These are phyloP conservation scores for Colletotrichum sp. DNA, from an alignment of 2,329 filamentous ascomycete genomes.

Conservation along the genomic window DNA sequence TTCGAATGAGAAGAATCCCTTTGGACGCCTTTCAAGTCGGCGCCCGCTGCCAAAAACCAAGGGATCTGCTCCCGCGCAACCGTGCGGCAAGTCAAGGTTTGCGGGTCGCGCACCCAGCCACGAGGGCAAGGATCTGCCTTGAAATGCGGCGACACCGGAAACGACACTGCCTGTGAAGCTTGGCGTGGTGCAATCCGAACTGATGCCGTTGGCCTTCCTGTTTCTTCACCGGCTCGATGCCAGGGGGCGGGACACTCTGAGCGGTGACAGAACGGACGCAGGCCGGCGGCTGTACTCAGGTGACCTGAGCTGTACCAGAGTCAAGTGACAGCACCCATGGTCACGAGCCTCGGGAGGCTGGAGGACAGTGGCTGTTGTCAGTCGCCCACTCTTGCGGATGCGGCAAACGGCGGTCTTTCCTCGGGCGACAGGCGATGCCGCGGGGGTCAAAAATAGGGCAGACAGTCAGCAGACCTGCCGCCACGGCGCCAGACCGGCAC, in stretches of 20 bases:
- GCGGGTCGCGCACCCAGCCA: constrained; percentile 1
- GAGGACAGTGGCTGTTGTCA: constrained; percentile 7
- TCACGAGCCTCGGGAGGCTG: neutral
- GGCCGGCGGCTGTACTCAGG: neutral
- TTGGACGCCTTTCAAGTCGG: neutral
- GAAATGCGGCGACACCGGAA: constrained; percentile 4
- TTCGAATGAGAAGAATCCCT: neutral
- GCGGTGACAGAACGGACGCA: neutral
- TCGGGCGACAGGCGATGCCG: neutral
- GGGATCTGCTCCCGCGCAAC: constrained; percentile 1
- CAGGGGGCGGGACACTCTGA: neutral
- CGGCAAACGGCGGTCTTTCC: constrained; percentile 10
- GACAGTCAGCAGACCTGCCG: constrained; percentile 12
- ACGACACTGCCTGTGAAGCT: neutral
- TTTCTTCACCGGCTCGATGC: neutral
- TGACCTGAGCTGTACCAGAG: neutral
- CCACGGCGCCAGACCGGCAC: neutral
- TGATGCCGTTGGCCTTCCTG: neutral
- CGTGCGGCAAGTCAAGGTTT: constrained; percentile 7
- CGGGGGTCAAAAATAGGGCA: constrained; percentile 6
- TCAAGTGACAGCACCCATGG: constrained; percentile 8
- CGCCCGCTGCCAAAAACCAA: neutral
- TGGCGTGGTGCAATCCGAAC: neutral
- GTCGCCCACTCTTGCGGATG: neutral
- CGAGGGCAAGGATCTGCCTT: constrained; percentile 2